These are phyloP conservation scores for Penicillium cinerascens DNA, from an alignment of 495 filamentous ascomycete genomes.

Conservation along the genomic window DNA sequence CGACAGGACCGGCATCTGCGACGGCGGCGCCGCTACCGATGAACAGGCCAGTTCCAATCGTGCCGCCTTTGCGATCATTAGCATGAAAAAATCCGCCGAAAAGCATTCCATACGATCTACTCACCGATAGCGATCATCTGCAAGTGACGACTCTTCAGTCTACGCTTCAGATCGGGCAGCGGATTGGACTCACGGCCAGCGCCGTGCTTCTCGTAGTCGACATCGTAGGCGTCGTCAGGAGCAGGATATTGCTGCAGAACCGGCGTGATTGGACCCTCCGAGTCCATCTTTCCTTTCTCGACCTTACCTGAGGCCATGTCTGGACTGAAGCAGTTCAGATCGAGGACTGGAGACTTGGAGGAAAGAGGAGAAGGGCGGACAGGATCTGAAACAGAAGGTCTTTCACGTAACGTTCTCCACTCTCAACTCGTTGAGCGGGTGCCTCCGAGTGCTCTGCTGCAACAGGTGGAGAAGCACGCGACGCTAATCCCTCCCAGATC, in stretches of 20 bases:
- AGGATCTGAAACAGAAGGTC: conserved; percentile 3
- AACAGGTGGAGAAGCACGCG: conserved; percentile 24
- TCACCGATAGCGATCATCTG: conserved; percentile 72
- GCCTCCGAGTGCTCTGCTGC: conserved; percentile 12
- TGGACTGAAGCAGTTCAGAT: neutral
- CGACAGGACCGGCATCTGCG: conserved; percentile 61
- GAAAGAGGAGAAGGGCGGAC: conserved; percentile 1
- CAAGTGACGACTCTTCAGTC: conserved; percentile 65
- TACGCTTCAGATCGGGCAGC: conserved; percentile 50
- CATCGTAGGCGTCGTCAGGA: conserved; percentile 19
- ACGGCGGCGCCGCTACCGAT: conserved; percentile 70
- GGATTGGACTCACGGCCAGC: conserved; percentile 38
- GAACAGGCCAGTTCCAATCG: conserved; percentile 78
- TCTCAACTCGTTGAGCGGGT: conserved; percentile 5
- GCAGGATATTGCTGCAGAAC: conserved; percentile 8
- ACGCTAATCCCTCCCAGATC: conserved; percentile 8
- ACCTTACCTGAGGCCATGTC: conserved; percentile 28
- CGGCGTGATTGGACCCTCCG: conserved; percentile 28
- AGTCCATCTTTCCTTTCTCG: conserved; percentile 32
- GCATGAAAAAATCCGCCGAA: conserved; percentile 31
- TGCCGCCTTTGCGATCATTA: conserved; percentile 52
- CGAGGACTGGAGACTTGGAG: conserved; percentile 2
- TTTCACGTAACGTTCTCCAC: conserved; percentile 9
- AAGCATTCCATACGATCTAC: neutral
- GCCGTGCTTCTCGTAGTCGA: conserved; percentile 44